A percentile compares a stretch with the other conserved stretches of the same genome.
phyloP scores from a whole-genome alignment of 768 basidiomycete species.

The Suillus brevipes region DNA sequence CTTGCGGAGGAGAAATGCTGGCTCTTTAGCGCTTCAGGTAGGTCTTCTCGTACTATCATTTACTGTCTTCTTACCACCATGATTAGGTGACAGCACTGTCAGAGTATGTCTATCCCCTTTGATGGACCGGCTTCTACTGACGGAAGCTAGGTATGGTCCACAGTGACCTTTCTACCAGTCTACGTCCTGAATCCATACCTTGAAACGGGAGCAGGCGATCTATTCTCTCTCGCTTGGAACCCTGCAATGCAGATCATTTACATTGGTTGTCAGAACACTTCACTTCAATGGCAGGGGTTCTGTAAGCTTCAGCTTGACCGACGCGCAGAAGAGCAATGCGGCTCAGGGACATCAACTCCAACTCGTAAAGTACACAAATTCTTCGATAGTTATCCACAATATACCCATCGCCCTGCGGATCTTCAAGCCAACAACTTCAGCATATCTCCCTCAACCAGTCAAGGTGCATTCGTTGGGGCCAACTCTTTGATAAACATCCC shows the following conservation, averaged over 20 bases:
- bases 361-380: constrained; percentile 76
- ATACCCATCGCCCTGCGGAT: constrained; percentile 67
- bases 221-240: constrained; percentile 85
- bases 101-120: constrained; percentile 49
- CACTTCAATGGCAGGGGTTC: constrained; percentile 86
- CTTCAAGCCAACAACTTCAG: constrained; percentile 59
- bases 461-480: constrained; percentile 22
- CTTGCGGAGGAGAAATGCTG: constrained; percentile 74
- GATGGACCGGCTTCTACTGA: constrained; percentile 9
- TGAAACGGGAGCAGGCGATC: constrained; percentile 81
- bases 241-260: constrained; percentile 68
- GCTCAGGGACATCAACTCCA: constrained; percentile 38
- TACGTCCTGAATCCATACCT: constrained; percentile 77
- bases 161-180: constrained; percentile 60
- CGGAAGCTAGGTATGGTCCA: constrained; percentile 73
- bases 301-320: constrained; percentile 9
- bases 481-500: constrained; percentile 52
- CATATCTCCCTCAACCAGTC: constrained; percentile 33
- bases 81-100: constrained; percentile 82
- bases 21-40: constrained; percentile 90
- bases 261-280: constrained; percentile 91
- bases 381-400: constrained; percentile 86
- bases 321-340: constrained; percentile 11
- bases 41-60: constrained; percentile 16
- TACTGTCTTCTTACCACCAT: constrained; percentile 7